Percentiles rank a stretch among this genome's conserved stretches.
These are phyloP conservation scores for Lentinula novae-zelandiae DNA, from an alignment of 1,284 basidiomycete species.

Conservation along the genomic window DNA sequence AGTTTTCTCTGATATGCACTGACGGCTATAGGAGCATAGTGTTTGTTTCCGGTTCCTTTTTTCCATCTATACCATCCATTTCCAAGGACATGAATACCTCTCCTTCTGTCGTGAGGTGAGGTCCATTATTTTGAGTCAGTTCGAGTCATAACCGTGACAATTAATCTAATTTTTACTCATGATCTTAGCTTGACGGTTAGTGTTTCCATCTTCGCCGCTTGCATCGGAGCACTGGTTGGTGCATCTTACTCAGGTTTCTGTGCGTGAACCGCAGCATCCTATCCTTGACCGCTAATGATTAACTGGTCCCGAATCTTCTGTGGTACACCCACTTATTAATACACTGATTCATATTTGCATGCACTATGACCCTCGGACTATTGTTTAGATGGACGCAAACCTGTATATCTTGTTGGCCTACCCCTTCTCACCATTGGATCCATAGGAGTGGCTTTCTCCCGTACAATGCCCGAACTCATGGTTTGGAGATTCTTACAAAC, in stretches of 20 bases:
- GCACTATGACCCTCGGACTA: not conserved
- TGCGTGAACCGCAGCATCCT: slow-evolving; percentile 23
- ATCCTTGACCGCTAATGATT: not conserved
- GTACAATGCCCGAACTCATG: slow-evolving; percentile 48
- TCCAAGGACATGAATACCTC: slow-evolving; percentile 57
- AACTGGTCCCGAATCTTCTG: not conserved
- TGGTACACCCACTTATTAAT: no score
- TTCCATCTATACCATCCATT: slow-evolving; percentile 68
- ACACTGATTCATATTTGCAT: not conserved
- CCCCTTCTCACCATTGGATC: slow-evolving; percentile 60
- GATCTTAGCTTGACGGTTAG: slow-evolving; percentile 31
- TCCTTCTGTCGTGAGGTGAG: slow-evolving; percentile 56
- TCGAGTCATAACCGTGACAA: not conserved
- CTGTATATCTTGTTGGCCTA: slow-evolving; percentile 57
- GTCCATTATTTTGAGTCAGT: slow-evolving; percentile 28
- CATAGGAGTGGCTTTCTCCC: slow-evolving; percentile 52
- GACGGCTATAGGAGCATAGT: slow-evolving; percentile 33
- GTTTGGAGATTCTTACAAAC: slow-evolving; percentile 63
- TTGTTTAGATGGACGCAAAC: slow-evolving; percentile 55
- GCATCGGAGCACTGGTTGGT: slow-evolving; percentile 46
- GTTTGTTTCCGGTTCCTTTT: slow-evolving; percentile 64
- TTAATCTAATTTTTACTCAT: not conserved
- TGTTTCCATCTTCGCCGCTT: slow-evolving; percentile 39
- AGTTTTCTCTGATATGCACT: not conserved
- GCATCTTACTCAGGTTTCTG: slow-evolving; percentile 52